phyloP scores from a whole-genome alignment of 2,329 filamentous ascomycete species.

The Cladophialophora immunda region DNA sequence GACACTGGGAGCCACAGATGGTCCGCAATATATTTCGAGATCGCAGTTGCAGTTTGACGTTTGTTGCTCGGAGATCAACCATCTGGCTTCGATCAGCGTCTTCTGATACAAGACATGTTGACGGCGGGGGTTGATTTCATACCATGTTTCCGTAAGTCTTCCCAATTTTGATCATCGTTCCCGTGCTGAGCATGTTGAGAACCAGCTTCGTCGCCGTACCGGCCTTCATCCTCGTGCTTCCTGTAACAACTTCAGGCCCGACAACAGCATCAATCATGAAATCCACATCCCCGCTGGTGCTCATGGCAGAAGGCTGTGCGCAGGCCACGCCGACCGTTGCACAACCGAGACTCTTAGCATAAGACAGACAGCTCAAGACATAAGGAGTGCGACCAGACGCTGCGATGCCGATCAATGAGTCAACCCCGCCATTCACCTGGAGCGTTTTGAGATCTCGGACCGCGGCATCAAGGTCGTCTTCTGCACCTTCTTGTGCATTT shows the following conservation, averaged over 20 bases:
- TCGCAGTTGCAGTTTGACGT: constrained; percentile 49
- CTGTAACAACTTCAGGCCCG: constrained; percentile 56
- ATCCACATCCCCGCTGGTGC: constrained; percentile 42
- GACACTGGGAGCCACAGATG: constrained; percentile 38
- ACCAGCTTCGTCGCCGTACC: constrained; percentile 57
- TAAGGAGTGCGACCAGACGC: constrained; percentile 56
- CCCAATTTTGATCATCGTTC: constrained; percentile 52
- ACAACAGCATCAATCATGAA: constrained; percentile 51
- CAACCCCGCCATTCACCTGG: constrained; percentile 44
- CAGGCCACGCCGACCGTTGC: constrained; percentile 53
- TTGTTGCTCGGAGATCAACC: constrained; percentile 51
- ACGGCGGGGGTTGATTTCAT: background rate
- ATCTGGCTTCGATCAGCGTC: constrained; percentile 40
- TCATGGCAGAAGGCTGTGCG: constrained; percentile 48
- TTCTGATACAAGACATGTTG: background rate
- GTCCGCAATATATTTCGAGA: constrained; percentile 48
- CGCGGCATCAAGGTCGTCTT: constrained; percentile 49
- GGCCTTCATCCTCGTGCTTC: constrained; percentile 57
- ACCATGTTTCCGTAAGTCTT: constrained; percentile 56
- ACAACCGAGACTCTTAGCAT: constrained; percentile 48
- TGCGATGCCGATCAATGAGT: constrained; percentile 54
- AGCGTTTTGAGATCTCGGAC: constrained; percentile 45
- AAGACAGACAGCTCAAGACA: constrained; percentile 50
- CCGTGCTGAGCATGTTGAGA: constrained; percentile 56
- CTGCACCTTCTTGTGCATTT: constrained; percentile 53